Evolutionary conservation across 768 basidiomycete species (phyloP).

Genomic region (Chalciporus sphaerocephalus): DNA sequence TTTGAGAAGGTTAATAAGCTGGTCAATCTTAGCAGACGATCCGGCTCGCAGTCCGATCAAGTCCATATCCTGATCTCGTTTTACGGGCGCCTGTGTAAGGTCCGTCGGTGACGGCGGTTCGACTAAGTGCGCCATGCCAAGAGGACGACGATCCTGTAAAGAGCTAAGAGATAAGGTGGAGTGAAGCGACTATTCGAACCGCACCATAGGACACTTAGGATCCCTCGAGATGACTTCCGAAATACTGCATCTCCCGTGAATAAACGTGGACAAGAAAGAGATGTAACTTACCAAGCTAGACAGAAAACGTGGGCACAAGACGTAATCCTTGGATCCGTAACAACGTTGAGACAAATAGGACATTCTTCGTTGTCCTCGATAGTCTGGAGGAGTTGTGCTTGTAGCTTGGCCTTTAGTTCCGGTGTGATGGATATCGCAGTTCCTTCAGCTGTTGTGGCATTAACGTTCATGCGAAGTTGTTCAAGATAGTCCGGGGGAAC

Average conservation of each 20-base stretch:
- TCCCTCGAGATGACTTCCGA: slow-evolving; percentile 65
- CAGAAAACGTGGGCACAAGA: slow-evolving; percentile 72
- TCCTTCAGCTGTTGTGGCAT: slow-evolving; percentile 19
- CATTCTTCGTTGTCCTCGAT: slow-evolving; percentile 84
- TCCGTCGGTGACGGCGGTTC: slow-evolving; percentile 63
- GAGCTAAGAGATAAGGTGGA: slow-evolving; percentile 2
- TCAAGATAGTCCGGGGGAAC: slow-evolving; percentile 69
- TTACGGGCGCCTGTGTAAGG: slow-evolving; percentile 55
- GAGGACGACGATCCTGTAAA: slow-evolving; percentile 62
- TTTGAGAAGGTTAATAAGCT: slow-evolving; percentile 67
- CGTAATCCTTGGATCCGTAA: slow-evolving; percentile 68
- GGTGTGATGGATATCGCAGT: slow-evolving; percentile 42
- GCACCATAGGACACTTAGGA: slow-evolving; percentile 79
- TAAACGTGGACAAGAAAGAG: background rate
- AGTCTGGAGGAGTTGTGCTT: slow-evolving; percentile 53
- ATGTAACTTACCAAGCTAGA: slow-evolving; percentile 50
- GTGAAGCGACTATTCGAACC: slow-evolving; percentile 1
- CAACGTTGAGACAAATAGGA: slow-evolving; percentile 62
- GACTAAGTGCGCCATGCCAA: slow-evolving; percentile 53
- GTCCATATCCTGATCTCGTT: slow-evolving; percentile 36
- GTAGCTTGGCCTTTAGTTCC: slow-evolving; percentile 52
- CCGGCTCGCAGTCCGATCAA: slow-evolving; percentile 42
- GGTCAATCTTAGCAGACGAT: slow-evolving; percentile 83
- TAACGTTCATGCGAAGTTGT: slow-evolving; percentile 40
- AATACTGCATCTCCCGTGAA: slow-evolving; percentile 43